Base-by-base conservation (phyloP, 1,284 basidiomycete species). In the Cutaneotrichosporon cutaneum region DNA sequence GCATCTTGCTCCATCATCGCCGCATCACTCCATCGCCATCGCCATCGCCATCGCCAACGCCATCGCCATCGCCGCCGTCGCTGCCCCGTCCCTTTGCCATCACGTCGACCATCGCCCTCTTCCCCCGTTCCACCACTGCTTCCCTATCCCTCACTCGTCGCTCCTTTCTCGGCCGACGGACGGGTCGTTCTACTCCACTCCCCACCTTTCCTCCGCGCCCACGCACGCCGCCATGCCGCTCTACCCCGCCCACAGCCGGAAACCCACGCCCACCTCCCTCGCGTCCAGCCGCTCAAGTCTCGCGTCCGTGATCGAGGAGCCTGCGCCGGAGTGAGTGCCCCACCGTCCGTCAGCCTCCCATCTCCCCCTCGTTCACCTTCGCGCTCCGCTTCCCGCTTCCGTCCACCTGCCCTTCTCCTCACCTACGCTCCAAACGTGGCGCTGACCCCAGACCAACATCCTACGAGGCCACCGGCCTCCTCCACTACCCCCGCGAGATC, bases 401-500 rank as follows among this genome's bases (percentile, higher is more conserved):
- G 1, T 33, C 33, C 33, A 2, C 33, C 33, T 13, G 9, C 4
- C 33, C 33, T 4, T 13, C 33, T 4, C 13, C 33, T 4, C 33
- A 9, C 33, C 9, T 13, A 10, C 33, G 1, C 33, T 33, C 33
- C 9, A 9, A 9, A 4, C 33, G 9, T 4, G 33, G 9, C 35
- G 9, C 47, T 48, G 14, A 50, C 18, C 9, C 27, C 26, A 50
- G 48, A 50, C 48, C 48, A 50, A 50, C 48, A 30, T 50, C 27
- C 24, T 50, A 50, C 48, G 48, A 50, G 16, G 11, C 48, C 48
- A 50, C 48, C 16, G 48, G 48, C 14, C 24, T 50, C 13, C 48
- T 50, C 16, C 48, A 50, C 48, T 50, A 50, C 48, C 48, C 48
- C 26, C 24, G 48, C 24, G 48, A 50, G 27, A 32, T 50, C 48